These are phyloP conservation scores for Malassezia obtusa DNA, from an alignment of 1,284 basidiomycete species.

Conservation along the genomic window DNA sequence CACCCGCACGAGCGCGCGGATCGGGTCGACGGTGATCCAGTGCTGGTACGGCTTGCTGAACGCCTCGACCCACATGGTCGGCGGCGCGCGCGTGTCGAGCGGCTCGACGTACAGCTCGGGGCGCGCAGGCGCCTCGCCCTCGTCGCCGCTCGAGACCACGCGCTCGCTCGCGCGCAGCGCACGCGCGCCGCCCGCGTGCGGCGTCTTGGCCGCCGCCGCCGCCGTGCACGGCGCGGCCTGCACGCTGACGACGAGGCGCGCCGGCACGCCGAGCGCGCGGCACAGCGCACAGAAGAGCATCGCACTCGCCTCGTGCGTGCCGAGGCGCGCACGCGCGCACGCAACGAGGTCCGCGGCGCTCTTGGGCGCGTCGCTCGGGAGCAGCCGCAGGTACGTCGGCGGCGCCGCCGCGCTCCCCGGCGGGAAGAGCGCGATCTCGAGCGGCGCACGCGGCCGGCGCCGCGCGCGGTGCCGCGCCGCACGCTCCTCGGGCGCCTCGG, in stretches of 20 bases:
- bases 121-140: constrained; percentile 10
- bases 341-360: constrained; percentile 79
- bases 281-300: constrained; percentile 86
- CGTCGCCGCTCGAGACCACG: constrained; percentile 29
- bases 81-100: constrained; percentile 54
- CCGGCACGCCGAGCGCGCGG: constrained; percentile 73
- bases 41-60: constrained; percentile 81
- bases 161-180: constrained; percentile 12
- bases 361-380: constrained; percentile 61
- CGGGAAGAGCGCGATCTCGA: constrained; percentile 51
- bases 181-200: background rate
- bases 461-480: constrained; percentile 25
- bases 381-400: constrained; percentile 44
- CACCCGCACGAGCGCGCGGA: constrained; percentile 53
- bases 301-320: constrained; percentile 76
- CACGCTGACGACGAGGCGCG: constrained; percentile 75
- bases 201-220: constrained; percentile 5
- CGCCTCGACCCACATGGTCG: constrained; percentile 94
- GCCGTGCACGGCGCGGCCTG: constrained; percentile 74
- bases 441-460: background rate
- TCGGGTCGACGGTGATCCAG: constrained; percentile 88
- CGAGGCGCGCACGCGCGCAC: constrained; percentile 67
- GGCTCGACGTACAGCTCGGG: constrained; percentile 39
- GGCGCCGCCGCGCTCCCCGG: constrained; percentile 21
- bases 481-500: constrained; percentile 33